Base-by-base conservation (phyloP, 2,329 filamentous ascomycete genomes). In the Emmonsiellopsis sp. region DNA sequence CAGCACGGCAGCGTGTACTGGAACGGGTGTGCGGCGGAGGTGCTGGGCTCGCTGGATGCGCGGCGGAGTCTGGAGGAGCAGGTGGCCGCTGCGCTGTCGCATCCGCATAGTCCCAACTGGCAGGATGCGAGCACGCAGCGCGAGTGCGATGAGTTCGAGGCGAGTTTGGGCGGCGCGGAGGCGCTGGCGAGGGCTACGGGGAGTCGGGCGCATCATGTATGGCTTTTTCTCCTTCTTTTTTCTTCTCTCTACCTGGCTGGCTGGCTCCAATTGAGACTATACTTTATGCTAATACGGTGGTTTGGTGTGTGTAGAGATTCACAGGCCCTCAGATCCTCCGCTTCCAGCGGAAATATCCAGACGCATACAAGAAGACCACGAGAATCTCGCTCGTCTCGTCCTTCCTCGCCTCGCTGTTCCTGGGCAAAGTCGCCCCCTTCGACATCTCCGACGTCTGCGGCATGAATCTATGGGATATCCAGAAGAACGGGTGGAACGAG, bases 1-100 rank as follows among this genome's bases (percentile, higher is more conserved):
- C 93, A 98, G 76, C 93, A 97, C 71, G 93, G 93, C 36, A 97
- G 92, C 68, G 90, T 97, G 32, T 97, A 93, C 74, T 97, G 92
- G 92, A 86, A 81, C 55, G 68, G 74, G 44, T 73, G 83, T 53
- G 91, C 88, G 5, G 86, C 87, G 65, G 64, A 70, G 6, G 64
- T 86, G 43, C 77, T 97, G 43, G 72, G 68, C 3, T 73, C 63
- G 10, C 73, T 97, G 43, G 77, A 88, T 59, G 66, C 78, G 2
- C 71, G 71, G 17, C 80, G 80, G 65, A 72, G 78, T 0, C 74
- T 97, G 46, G 78, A 87, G 49, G 83, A 87, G 56, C 90, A 95
- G 72, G 74, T 97, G 31, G 73, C 74, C 8, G 74, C 72, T 2
- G 87, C 86, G 0, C 88, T 97, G 65, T 87, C 90, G 13, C 86